phyloP scores from a whole-genome alignment of 768 basidiomycete genomes.

The Chiua virens region DNA sequence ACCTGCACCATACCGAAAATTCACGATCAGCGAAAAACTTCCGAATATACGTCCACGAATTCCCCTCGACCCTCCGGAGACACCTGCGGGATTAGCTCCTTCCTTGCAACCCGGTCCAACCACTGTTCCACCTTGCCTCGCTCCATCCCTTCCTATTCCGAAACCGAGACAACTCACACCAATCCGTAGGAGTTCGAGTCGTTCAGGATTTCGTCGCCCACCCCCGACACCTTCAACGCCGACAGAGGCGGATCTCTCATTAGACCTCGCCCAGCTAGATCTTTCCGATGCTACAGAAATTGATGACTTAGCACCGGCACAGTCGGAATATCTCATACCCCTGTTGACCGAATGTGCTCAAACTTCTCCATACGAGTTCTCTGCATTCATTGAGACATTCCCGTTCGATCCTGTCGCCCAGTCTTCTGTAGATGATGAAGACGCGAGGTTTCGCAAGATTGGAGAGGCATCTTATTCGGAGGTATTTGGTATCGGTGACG shows the following conservation, averaged over 20 bases:
- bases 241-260: slow-evolving; percentile 46
- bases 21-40: slow-evolving; percentile 16
- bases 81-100: background rate
- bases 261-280: slow-evolving; percentile 39
- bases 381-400: slow-evolving; percentile 79
- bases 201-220: slow-evolving; percentile 36
- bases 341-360: slow-evolving; percentile 75
- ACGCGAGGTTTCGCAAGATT: slow-evolving; percentile 69
- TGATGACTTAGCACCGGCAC: slow-evolving; percentile 41
- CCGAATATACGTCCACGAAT: slow-evolving; percentile 1
- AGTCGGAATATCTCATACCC: slow-evolving; percentile 56
- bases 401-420: slow-evolving; percentile 70
- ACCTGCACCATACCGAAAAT: slow-evolving; percentile 23
- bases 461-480: slow-evolving; percentile 98
- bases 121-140: slow-evolving; percentile 3
- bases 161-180: slow-evolving; percentile 70
- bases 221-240: slow-evolving; percentile 58
- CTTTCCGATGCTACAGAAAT: slow-evolving; percentile 50
- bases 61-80: slow-evolving; percentile 4
- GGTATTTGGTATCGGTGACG: slow-evolving; percentile 86
- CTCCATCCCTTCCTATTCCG: slow-evolving; percentile 16
- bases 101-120: background rate
- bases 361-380: slow-evolving; percentile 70
- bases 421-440: slow-evolving; percentile 28
- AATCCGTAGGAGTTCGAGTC: slow-evolving; percentile 47